Percentiles rank a stretch among this genome's conserved stretches.
phyloP scores from a whole-genome alignment of 371 early-diverging fungal species.

The Mortierella sp. region DNA sequence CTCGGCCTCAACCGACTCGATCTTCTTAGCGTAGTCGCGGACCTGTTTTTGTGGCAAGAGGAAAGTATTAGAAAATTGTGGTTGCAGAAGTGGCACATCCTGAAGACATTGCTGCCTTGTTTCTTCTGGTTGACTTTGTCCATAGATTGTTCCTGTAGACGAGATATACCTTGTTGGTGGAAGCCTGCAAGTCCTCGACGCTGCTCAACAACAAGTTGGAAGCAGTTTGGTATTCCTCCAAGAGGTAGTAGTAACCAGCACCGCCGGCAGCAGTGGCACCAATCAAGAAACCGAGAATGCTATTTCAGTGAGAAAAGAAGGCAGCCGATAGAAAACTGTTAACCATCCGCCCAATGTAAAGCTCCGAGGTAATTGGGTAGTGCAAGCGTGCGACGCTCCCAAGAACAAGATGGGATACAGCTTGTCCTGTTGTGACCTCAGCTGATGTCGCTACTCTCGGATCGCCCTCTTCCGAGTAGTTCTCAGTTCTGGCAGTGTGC shows the following conservation, averaged over 20 bases:
- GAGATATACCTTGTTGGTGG: slow-evolving; percentile 75
- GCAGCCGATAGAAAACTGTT: not conserved
- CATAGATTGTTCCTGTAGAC: no score
- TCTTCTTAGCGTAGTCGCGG: slow-evolving; percentile 81
- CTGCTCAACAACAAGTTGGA: slow-evolving; percentile 78
- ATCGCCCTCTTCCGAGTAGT: no score
- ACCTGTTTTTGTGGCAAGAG: slow-evolving; percentile 59
- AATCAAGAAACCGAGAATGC: slow-evolving; percentile 84
- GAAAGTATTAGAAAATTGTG: not conserved
- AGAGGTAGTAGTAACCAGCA: slow-evolving; percentile 83
- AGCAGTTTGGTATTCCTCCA: slow-evolving; percentile 86
- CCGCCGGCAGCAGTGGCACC: slow-evolving; percentile 83
- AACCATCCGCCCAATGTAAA: not conserved
- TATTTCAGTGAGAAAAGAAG: slow-evolving; percentile 24
- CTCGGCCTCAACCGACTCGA: slow-evolving; percentile 79
- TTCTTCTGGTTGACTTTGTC: not conserved
- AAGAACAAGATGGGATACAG: not conserved
- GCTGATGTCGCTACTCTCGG: not conserved
- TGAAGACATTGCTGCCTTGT: not conserved
- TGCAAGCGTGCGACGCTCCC: not conserved
- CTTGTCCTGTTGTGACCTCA: not conserved
- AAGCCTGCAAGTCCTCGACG: slow-evolving; percentile 81
- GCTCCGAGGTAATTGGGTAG: not conserved
- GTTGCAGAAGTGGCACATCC: not conserved
- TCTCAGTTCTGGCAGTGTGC: not conserved